Percentiles rank a stretch among this genome's conserved stretches.
Conservation (phyloP, 148 eudicot genomes). For the Diospyros kaki region DNA sequence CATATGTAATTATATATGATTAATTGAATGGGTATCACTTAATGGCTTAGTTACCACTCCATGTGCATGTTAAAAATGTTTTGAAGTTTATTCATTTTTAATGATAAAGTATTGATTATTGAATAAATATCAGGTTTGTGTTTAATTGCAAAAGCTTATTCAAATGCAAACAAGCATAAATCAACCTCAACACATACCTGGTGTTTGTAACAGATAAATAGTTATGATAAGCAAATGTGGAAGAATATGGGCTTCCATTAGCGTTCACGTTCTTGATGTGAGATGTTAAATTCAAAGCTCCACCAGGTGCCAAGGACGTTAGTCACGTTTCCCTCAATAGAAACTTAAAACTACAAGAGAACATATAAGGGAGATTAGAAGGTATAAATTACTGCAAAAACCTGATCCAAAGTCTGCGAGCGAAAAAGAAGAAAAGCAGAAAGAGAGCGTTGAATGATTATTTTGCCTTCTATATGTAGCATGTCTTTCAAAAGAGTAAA, state of each 20-base stretch:
- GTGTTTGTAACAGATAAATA: constrained; percentile 89
- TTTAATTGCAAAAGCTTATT: background rate
- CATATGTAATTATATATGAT: too few species aligned
- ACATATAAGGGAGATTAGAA: background rate
- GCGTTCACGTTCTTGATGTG: constrained; percentile 76
- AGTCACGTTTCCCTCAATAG: constrained; percentile 84
- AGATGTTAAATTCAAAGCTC: constrained; percentile 86
- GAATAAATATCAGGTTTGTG: too few species aligned
- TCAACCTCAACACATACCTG: constrained; percentile 44
- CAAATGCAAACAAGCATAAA: background rate
- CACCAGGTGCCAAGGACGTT: constrained; percentile 80
- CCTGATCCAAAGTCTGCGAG: background rate
- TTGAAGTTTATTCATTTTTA: too few species aligned
- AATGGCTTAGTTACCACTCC: too few species aligned
- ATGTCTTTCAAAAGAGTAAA: background rate
- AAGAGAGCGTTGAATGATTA: background rate
- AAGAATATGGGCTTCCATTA: constrained; percentile 76
- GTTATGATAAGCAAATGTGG: constrained; percentile 94
- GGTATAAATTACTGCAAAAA: background rate
- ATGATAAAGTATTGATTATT: too few species aligned
- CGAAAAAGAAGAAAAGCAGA: background rate
- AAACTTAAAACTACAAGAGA: constrained; percentile 61
- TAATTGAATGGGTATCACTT: too few species aligned
- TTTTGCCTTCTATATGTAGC: too few species aligned
- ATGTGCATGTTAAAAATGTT: too few species aligned